Evolutionary conservation across 345 rosid genomes (phyloP).

Genomic region (Passiflora organensis): DNA sequence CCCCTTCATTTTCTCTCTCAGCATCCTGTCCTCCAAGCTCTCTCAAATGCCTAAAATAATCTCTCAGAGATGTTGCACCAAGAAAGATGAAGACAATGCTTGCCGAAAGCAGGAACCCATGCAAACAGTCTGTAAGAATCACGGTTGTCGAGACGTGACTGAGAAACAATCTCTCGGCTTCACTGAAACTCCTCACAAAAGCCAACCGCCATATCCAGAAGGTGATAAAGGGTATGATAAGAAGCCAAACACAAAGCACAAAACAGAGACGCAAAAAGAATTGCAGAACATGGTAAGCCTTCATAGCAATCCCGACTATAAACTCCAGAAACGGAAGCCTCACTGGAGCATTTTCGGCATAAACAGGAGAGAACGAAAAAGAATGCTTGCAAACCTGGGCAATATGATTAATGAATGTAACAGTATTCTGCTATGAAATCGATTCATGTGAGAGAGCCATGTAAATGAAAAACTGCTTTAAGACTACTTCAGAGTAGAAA

Average conservation of each 20-base stretch:
- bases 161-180: constrained; percentile 86
- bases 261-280: constrained; percentile 89
- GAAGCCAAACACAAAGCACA: constrained; percentile 95
- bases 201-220: constrained; percentile 98
- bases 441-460: too few species aligned
- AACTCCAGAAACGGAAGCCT: constrained; percentile 99
- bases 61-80: constrained; percentile 93
- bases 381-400: constrained; percentile 93
- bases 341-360: constrained; percentile 91
- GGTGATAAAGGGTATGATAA: constrained; percentile 86
- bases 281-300: constrained; percentile 87
- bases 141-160: constrained; percentile 82
- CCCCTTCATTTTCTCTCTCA: constrained; percentile 91
- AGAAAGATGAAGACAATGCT: constrained; percentile 96
- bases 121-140: constrained; percentile 93
- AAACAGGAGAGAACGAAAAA: constrained; percentile 93
- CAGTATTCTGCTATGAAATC: too few species aligned
- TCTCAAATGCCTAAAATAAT: constrained; percentile 87
- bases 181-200: constrained; percentile 85
- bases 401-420: not conserved
- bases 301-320: constrained; percentile 86
- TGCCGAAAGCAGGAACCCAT: constrained; percentile 95
- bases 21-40: constrained; percentile 95
- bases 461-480: too few species aligned
- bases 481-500: too few species aligned